Percentiles rank a stretch among this genome's conserved stretches.
Conservation (phyloP, 1,284 basidiomycete genomes). For the Marasmius sp. region DNA sequence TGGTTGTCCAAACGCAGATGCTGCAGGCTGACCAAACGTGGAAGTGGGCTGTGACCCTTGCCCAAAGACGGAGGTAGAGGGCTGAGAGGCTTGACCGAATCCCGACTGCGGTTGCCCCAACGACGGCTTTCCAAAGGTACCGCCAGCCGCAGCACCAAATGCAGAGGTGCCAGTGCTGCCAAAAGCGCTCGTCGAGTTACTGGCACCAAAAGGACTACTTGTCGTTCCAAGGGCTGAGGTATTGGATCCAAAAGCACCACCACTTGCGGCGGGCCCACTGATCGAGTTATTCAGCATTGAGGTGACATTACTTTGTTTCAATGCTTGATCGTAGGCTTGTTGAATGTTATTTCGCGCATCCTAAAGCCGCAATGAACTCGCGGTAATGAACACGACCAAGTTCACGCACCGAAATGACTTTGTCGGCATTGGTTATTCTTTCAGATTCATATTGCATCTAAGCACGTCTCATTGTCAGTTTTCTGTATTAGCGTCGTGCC, state of each 20-base stretch:
- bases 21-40: conserved; percentile 38
- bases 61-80: conserved; percentile 37
- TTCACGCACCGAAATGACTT: conserved; percentile 23
- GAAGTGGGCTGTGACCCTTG: conserved; percentile 34
- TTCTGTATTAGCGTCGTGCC: conserved; percentile 16
- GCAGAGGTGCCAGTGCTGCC: conserved; percentile 15
- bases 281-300: conserved; percentile 15
- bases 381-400: neutral
- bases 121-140: conserved; percentile 16
- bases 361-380: conserved; percentile 13
- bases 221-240: conserved; percentile 7
- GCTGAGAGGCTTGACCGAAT: conserved; percentile 20
- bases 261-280: conserved; percentile 1
- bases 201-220: conserved; percentile 2
- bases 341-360: conserved; percentile 50
- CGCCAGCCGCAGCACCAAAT: conserved; percentile 11
- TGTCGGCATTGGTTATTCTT: conserved; percentile 39
- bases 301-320: conserved; percentile 31
- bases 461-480: neutral
- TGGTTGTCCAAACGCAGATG: conserved; percentile 36
- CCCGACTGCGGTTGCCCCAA: conserved; percentile 22
- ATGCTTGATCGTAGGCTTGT: conserved; percentile 54
- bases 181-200: conserved; percentile 13
- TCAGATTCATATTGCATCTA: conserved; percentile 60
- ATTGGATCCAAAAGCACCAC: conserved; percentile 7